Base-by-base conservation (phyloP, 2,329 filamentous ascomycete species). In the Mycogone perniciosa region DNA sequence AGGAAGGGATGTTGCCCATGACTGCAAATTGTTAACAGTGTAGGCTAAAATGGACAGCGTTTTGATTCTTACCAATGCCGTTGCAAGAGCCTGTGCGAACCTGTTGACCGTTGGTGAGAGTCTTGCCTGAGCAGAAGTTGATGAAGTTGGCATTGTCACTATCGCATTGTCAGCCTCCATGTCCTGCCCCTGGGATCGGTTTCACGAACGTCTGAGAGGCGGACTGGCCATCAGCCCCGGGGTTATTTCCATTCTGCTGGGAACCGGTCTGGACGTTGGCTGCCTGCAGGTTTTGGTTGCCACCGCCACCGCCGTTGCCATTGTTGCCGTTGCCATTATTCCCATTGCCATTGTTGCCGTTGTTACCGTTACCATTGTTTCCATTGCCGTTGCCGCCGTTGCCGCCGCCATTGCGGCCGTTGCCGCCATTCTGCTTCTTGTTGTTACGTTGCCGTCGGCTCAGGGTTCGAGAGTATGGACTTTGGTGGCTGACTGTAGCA, bases 71-170 rank as follows among this genome's bases (percentile, higher is more conserved):
- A 79, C 77, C 68, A 57, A 82, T 75, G 62, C 78, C 78, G 63
- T 85, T 86, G 69, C 82, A 86, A 34, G 82, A 85, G 20, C 82
- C 82, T 4, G 58, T 64, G 52, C 70, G 71, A 46, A 76, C 70
- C 63, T 85, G 82, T 30, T 76, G 66, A 59, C 82, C 82, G 59
- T 86, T 81, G 56, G 82, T 85, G 44, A 82, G 62, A 0, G 70
- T 76, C 62, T 75, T 59, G 42, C 76, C 77, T 4, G 64, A 53
- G 61, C 80, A 83, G 64, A 82, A 81, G 72, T 82, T 83, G 74
- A 83, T 81, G 63, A 82, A 83, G 69, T 84, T 84, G 69, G 71
- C 69, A 13, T 68, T 54, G 57, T 83, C 79, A 55, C 79, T 82
- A 49, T n/a, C 70, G 31, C 5, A 8, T 6, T 7, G 48, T 56